Evolutionary conservation across 805 yeast species (phyloP).

Genomic region (Candida parachauliodes): DNA sequence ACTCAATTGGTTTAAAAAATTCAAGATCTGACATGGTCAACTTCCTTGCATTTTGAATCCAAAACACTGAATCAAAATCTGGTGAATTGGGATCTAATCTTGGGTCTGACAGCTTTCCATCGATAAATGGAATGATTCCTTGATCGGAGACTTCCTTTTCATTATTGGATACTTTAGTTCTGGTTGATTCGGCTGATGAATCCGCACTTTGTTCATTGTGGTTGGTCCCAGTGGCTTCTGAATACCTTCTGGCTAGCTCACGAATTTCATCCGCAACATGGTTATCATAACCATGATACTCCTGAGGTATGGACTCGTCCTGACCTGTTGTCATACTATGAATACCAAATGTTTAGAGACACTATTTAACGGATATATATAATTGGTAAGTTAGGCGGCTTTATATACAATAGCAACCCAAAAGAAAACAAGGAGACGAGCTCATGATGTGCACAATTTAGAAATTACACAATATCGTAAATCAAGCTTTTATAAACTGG

Average conservation of each 20-base stretch:
- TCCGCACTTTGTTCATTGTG: not conserved
- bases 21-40: constrained; percentile 52
- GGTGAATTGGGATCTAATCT: constrained; percentile 56
- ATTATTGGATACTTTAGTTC: not conserved
- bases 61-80: constrained; percentile 53
- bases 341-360: no score
- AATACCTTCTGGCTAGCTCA: constrained; percentile 1
- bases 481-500: no score
- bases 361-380: no score
- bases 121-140: constrained; percentile 1
- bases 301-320: not conserved
- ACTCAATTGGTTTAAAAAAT: constrained; percentile 55
- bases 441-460: no score
- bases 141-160: not conserved
- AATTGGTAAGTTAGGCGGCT: no score
- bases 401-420: no score
- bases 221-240: not conserved
- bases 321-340: no score
- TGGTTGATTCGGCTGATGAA: not conserved
- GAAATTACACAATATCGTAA: no score
- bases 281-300: constrained; percentile 1
- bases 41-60: constrained; percentile 64
- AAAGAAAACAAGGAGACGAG: no score
- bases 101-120: constrained; percentile 20
- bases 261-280: not conserved